phyloP scores from a whole-genome alignment of 345 rosid species.

The Microcos paniculata region DNA sequence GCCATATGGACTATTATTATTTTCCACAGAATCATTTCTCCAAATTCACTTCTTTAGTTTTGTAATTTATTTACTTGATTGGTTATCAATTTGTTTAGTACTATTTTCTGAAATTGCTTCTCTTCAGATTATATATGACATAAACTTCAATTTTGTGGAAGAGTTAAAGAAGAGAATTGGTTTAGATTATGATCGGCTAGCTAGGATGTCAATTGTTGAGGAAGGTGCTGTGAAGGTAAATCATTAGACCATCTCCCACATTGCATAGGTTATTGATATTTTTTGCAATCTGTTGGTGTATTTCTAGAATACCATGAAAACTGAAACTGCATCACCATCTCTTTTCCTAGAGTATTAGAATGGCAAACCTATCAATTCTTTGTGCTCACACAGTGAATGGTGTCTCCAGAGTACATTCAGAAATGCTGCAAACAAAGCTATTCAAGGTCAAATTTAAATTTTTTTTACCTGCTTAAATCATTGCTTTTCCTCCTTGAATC shows the following conservation, averaged over 20 bases:
- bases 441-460: conserved; percentile 34
- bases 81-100: not conserved
- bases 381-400: conserved; percentile 47
- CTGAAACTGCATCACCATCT: not conserved
- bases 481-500: not conserved
- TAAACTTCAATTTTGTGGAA: conserved; percentile 43
- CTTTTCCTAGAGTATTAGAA: conserved; percentile 38
- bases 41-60: not conserved
- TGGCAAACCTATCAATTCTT: conserved; percentile 49
- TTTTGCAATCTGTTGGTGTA: not conserved
- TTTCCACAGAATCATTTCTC: not conserved
- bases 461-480: conserved; percentile 2
- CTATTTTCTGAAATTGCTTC: conserved; percentile 1
- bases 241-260: not conserved
- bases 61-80: not conserved
- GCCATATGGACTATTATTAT: not conserved
- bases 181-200: conserved; percentile 40
- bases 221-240: conserved; percentile 52
- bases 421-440: conserved; percentile 36
- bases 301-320: not conserved
- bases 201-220: conserved; percentile 50
- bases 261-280: not conserved
- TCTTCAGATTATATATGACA: conserved; percentile 47
- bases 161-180: conserved; percentile 46
- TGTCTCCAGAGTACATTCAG: conserved; percentile 42